Percentiles rank a stretch among this genome's conserved stretches.
Conservation (phyloP, 23 red algal genomes). For the Gracilaria domingensis region DNA sequence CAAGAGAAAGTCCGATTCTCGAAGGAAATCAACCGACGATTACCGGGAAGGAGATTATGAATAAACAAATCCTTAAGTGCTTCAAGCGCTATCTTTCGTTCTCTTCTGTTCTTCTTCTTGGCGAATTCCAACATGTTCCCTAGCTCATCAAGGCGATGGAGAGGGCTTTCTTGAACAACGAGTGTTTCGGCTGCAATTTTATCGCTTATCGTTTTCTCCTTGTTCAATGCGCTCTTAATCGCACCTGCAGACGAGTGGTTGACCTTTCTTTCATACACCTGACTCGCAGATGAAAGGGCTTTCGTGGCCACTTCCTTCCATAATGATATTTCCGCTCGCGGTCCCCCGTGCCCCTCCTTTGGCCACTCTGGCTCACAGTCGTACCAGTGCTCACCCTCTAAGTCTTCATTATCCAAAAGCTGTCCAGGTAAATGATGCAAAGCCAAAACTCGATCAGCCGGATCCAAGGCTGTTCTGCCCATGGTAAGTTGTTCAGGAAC, state of each 20-base stretch:
- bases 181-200: conserved; percentile 75
- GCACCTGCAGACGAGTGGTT: conserved; percentile 10
- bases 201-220: conserved; percentile 69
- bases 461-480: conserved; percentile 15
- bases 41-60: conserved; percentile 76
- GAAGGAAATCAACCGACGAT: conserved; percentile 69
- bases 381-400: conserved; percentile 78
- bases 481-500: neutral
- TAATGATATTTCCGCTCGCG: neutral
- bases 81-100: conserved; percentile 68
- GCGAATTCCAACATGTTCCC: conserved; percentile 55
- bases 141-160: conserved; percentile 80
- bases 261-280: conserved; percentile 47
- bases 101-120: conserved; percentile 44
- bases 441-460: conserved; percentile 23
- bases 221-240: conserved; percentile 16
- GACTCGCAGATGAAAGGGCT: conserved; percentile 42
- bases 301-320: conserved; percentile 55
- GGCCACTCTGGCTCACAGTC: conserved; percentile 79
- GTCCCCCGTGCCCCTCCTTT: neutral
- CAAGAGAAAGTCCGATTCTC: conserved; percentile 63
- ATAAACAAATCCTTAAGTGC: conserved; percentile 89
- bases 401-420: conserved; percentile 53
- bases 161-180: conserved; percentile 74
- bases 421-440: conserved; percentile 72